Conservation (phyloP, 1,284 basidiomycete genomes). For the Exsudoporus floridanus region DNA sequence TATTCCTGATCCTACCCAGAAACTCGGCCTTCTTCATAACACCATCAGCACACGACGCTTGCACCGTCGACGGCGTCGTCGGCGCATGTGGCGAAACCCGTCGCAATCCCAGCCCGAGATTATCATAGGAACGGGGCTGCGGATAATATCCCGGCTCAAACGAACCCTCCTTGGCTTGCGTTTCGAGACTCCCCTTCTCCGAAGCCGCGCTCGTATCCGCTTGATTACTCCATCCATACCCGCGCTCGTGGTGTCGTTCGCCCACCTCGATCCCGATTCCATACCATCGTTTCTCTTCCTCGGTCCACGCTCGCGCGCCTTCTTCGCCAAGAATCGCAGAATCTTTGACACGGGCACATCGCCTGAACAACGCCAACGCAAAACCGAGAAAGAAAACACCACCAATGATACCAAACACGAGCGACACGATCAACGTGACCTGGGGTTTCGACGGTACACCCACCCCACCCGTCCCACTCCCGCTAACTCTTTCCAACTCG, state of each 20-base stretch:
- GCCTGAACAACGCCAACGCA: constrained; percentile 53
- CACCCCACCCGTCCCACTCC: constrained; percentile 28
- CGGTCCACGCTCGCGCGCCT: constrained; percentile 53
- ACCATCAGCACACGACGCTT: constrained; percentile 39
- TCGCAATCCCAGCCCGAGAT: constrained; percentile 50
- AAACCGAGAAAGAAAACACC: constrained; percentile 55
- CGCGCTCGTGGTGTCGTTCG: constrained; percentile 19
- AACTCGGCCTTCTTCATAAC: constrained; percentile 71
- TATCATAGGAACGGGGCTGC: constrained; percentile 34
- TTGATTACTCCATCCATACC: constrained; percentile 35
- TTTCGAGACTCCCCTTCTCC: constrained; percentile 32
- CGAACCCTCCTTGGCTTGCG: constrained; percentile 27
- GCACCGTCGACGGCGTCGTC: constrained; percentile 28
- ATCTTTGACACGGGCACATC: constrained; percentile 56
- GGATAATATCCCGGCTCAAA: constrained; percentile 26
- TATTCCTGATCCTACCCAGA: constrained; percentile 54
- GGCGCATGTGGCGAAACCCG: constrained; percentile 37
- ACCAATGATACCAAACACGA: constrained; percentile 64
- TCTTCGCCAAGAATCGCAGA: constrained; percentile 58
- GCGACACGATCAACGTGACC: constrained; percentile 56
- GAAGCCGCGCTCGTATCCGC: constrained; percentile 29
- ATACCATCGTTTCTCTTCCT: constrained; percentile 67
- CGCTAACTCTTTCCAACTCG: constrained; percentile 30
- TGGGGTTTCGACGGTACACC: constrained; percentile 46
- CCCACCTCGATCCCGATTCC: constrained; percentile 47